These are phyloP conservation scores for Dillenia suffruticosa DNA, from an alignment of 164 flowering plant species.

Conservation along the genomic window DNA sequence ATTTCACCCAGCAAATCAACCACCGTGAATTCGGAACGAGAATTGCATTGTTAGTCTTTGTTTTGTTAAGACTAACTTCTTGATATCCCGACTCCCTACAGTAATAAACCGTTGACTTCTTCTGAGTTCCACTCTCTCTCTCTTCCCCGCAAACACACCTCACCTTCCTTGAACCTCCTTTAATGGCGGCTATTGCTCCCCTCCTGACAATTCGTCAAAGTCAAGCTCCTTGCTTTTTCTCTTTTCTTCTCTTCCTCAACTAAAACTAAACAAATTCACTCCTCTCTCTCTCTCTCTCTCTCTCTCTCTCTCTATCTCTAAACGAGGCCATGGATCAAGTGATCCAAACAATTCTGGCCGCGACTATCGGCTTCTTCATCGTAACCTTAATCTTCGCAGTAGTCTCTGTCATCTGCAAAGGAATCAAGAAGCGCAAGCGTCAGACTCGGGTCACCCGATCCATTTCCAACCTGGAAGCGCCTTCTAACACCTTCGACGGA, in stretches of 20 bases:
- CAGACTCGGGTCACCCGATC: conserved; percentile 14
- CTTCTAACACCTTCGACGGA: conserved; percentile 30
- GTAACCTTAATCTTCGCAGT: conserved; percentile 31
- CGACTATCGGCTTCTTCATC: conserved; percentile 42
- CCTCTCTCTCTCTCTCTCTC: not conserved
- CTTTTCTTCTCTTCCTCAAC: not conserved
- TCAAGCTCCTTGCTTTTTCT: not conserved
- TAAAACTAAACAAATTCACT: too few relatives aligned
- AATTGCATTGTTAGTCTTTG: too few relatives aligned
- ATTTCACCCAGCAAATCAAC: too few relatives aligned
- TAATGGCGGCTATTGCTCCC: conserved; percentile 22
- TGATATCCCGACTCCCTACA: too few relatives aligned
- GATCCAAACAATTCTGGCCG: conserved; percentile 37
- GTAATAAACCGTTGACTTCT: too few relatives aligned
- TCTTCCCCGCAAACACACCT: too few relatives aligned
- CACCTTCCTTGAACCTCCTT: conserved; percentile 4
- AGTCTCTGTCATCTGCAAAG: conserved; percentile 30
- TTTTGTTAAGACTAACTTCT: too few relatives aligned
- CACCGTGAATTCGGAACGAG: too few relatives aligned
- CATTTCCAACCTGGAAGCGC: conserved; percentile 1
- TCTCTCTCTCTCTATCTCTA: conserved; percentile 2
- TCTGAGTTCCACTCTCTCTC: too few relatives aligned
- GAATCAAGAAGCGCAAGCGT: not conserved
- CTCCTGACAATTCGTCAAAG: conserved; percentile 10
- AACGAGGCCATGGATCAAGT: conserved; percentile 22